Base-by-base conservation (phyloP, 306 rosid species). In the Begonia masoniana region DNA sequence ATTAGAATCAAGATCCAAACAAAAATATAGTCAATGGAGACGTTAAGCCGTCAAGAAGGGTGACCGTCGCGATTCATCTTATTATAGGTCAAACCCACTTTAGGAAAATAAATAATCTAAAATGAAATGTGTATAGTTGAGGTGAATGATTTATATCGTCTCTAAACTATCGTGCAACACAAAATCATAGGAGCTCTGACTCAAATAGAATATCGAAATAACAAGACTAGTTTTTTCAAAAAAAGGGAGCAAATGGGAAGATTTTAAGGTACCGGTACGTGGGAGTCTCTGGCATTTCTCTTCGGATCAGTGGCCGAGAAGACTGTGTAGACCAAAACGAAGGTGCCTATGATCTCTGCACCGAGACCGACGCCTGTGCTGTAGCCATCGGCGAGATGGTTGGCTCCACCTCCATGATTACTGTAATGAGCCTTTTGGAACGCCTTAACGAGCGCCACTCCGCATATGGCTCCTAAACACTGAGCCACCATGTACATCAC, bases 291-390 rank as follows among this genome's bases (percentile, higher is more conserved):
- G 0, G 97, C 97, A 47, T 2, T 84, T 61, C 97, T 77, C 69
- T 91, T 83, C 54, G 97, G 97, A 51, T 91, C 97, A 15, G 94
- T 91, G 7, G 97, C 96, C 26, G 97, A 91, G 85, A 85, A 81
- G 4, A 84, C 95, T 1, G 95, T 88, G 84, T 84, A 88, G 0
- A 82, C 95, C 62, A 88, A 64, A 35, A 85, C 88, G 68, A 91
- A 91, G 59, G 92, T 85, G 7, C 97, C 97, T 7, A 91, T 56
- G 31, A 91, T 91, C 83, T 83, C 97, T 56, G 94, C 94, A 1
- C 80, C 78, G 67, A 91, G 64, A 6, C 97, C 96, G 10, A 59
- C 68, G 46, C 94, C 84, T 1, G 39, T 68, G 64, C 75, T 76
- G 71, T 85, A 85, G 1, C 85, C 94, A 1, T 3, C 60, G 9